These are phyloP conservation scores for Nicotiana tomentosiformis DNA, from an alignment of 257 asterid species.

Conservation along the genomic window DNA sequence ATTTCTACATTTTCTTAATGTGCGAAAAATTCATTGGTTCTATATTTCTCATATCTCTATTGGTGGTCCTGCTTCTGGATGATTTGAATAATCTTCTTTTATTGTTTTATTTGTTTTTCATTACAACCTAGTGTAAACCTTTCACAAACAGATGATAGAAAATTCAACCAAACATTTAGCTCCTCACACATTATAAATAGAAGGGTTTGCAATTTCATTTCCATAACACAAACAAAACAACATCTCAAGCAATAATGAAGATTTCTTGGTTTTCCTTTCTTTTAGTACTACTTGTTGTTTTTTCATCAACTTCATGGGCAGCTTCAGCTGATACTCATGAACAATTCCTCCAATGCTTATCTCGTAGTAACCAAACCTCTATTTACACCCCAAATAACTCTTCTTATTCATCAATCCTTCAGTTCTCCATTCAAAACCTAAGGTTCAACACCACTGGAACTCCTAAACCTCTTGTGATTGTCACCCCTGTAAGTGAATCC, in stretches of 20 bases:
- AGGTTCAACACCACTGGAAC: slow-evolving; percentile 2
- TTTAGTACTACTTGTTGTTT: not conserved
- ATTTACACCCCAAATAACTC: slow-evolving; percentile 10
- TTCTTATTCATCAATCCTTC: slow-evolving; percentile 4
- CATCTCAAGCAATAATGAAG: not conserved
- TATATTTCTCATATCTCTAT: not conserved
- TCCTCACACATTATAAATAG: not conserved
- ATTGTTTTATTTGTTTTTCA: not conserved
- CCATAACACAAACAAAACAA: not conserved
- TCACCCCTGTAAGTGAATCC: slow-evolving; percentile 4
- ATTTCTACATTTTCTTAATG: not conserved
- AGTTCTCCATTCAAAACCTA: slow-evolving; percentile 4
- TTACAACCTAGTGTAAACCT: not conserved
- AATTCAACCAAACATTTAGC: not conserved
- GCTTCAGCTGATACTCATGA: not conserved
- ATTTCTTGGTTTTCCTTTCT: not conserved
- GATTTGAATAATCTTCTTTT: not conserved
- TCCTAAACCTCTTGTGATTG: slow-evolving; percentile 7
- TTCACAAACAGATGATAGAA: not conserved
- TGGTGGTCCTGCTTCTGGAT: not conserved
- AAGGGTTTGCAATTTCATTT: not conserved
- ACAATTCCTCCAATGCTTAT: not conserved
- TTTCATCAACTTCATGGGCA: not conserved
- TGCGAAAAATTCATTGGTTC: not conserved
- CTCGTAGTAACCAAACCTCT: not conserved